A percentile compares a stretch with the other conserved stretches of the same genome.
phyloP scores from a whole-genome alignment of 768 basidiomycete species.

The Phaffia tasmanica region DNA sequence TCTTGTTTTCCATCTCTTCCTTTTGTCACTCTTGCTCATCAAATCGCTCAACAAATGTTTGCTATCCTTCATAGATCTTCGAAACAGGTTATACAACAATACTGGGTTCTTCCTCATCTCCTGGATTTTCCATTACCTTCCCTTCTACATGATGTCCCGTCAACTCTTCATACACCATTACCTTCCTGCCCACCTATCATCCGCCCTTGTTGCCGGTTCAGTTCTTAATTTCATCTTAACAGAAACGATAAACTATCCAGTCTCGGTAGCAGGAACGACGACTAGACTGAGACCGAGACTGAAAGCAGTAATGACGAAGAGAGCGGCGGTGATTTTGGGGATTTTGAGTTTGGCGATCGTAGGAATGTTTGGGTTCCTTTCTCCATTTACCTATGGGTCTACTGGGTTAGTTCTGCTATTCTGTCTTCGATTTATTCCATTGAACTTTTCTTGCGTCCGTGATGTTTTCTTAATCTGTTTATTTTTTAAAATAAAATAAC shows the following conservation, averaged over 20 bases:
- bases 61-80: constrained; percentile 51
- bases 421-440: constrained; percentile 20
- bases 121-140: constrained; percentile 91
- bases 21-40: background rate
- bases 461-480: background rate
- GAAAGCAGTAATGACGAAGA: constrained; percentile 55
- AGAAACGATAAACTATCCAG: constrained; percentile 82
- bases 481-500: constrained; percentile 1
- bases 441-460: constrained; percentile 19
- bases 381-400: constrained; percentile 90
- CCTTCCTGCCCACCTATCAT: constrained; percentile 88
- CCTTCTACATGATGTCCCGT: constrained; percentile 95
- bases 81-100: constrained; percentile 89
- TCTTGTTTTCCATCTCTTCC: background rate
- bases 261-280: constrained; percentile 62
- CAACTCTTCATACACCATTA: constrained; percentile 98
- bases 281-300: constrained; percentile 48
- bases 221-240: constrained; percentile 81
- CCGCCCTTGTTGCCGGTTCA: constrained; percentile 80
- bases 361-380: constrained; percentile 49
- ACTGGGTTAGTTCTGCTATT: constrained; percentile 58
- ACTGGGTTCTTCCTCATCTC: constrained; percentile 88
- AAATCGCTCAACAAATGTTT: background rate
- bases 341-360: constrained; percentile 54
- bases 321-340: constrained; percentile 48